These are phyloP conservation scores for Salvia rosmarinus DNA, from an alignment of 257 asterid species.

Conservation along the genomic window DNA sequence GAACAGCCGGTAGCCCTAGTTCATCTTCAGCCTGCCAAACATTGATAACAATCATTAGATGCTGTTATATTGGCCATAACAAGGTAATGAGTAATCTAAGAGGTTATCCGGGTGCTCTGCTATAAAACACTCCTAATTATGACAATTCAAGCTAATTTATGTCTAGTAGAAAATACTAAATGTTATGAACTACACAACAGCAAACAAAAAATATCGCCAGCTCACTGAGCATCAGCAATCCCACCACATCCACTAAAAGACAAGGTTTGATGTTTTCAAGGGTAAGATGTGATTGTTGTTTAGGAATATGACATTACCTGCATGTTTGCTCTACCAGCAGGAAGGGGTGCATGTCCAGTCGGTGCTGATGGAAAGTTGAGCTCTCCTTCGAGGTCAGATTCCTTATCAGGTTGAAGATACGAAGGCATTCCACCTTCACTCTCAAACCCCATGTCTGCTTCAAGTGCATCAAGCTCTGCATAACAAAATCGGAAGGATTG, in stretches of 20 bases:
- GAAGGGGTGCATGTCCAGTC: slow-evolving; percentile 51
- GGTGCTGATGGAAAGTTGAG: slow-evolving; percentile 80
- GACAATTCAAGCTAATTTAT: not conserved
- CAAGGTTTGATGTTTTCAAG: not conserved
- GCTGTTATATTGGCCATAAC: not conserved
- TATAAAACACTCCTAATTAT: not conserved
- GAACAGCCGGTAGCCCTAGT: slow-evolving; percentile 72
- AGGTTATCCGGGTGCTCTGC: not conserved
- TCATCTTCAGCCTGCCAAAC: slow-evolving; percentile 67
- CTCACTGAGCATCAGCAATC: not conserved
- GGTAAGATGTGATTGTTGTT: not conserved
- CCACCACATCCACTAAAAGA: not conserved
- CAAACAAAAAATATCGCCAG: not conserved
- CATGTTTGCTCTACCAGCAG: slow-evolving; percentile 47
- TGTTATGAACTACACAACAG: not conserved
- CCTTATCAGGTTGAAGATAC: slow-evolving; percentile 75
- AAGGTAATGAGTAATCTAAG: not conserved
- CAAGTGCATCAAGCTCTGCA: slow-evolving; percentile 86
- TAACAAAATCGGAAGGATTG: slow-evolving; percentile 1
- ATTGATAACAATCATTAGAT: slow-evolving; percentile 8
- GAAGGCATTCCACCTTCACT: slow-evolving; percentile 70
- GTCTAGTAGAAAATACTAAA: not conserved
- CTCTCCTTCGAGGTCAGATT: slow-evolving; percentile 60
- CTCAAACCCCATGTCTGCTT: slow-evolving; percentile 81
- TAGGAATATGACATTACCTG: slow-evolving; percentile 43